These are phyloP conservation scores for Inonotus obliquus DNA, from an alignment of 1,284 basidiomycete species.

Conservation along the genomic window DNA sequence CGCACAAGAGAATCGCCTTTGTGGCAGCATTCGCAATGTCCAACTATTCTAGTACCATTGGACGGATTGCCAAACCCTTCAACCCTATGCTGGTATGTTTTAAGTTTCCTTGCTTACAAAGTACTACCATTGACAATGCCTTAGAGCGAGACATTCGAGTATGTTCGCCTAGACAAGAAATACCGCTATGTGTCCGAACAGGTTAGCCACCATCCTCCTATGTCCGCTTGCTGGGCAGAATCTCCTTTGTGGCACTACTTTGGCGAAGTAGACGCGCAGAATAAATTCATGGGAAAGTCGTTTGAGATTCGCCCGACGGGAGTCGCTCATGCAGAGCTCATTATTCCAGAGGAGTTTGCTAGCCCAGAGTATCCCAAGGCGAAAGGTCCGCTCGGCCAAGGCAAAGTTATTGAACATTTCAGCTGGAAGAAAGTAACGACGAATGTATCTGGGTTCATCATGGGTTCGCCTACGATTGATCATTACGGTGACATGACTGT, in stretches of 20 bases:
- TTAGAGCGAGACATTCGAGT: conserved; percentile 90
- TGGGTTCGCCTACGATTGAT: conserved; percentile 92
- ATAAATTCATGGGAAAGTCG: conserved; percentile 93
- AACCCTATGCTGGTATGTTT: conserved; percentile 80
- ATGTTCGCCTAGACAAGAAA: conserved; percentile 81
- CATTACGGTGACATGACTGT: conserved; percentile 96
- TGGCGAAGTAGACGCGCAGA: conserved; percentile 91
- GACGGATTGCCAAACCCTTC: conserved; percentile 93
- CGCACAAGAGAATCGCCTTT: conserved; percentile 83
- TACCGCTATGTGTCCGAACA: conserved; percentile 95
- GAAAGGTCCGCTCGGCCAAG: conserved; percentile 31
- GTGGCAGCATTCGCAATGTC: conserved; percentile 98
- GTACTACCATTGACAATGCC: conserved; percentile 29
- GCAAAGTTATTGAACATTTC: conserved; percentile 76
- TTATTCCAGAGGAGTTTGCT: conserved; percentile 63
- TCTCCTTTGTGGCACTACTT: conserved; percentile 88
- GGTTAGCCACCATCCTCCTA: conserved; percentile 95
- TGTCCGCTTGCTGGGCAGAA: conserved; percentile 96
- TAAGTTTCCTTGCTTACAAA: conserved; percentile 13
- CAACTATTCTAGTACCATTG: conserved; percentile 95
- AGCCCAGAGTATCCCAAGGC: conserved; percentile 55
- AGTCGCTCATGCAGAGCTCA: conserved; percentile 84
- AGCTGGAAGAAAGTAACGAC: conserved; percentile 97
- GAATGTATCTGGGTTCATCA: conserved; percentile 89
- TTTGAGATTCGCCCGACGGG: conserved; percentile 97